Evolutionary conservation across 2,329 filamentous ascomycete genomes (phyloP), one percentile per base, ranked within the genome.

Genomic region (Chaetomium globosum): DNA sequence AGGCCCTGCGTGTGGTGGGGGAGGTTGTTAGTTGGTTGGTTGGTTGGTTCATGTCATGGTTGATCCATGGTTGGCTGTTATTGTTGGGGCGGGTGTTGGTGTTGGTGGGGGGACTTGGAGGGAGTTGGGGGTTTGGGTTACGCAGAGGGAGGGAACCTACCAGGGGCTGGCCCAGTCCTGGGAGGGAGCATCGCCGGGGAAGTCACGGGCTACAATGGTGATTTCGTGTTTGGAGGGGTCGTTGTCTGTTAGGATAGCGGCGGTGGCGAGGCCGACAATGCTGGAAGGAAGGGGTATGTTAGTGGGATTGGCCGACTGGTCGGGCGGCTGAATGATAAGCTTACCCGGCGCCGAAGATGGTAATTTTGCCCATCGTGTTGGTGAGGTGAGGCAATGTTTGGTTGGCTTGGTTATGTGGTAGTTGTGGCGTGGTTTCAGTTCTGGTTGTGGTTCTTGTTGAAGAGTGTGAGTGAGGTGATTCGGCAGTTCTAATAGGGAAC

Each of bases 151-250:
- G 31, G 8, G 7, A 10, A 48, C 55, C 9, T 46, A 57, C 72
- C 72, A 76, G 6, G 74, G 75, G 59, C 73, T 75, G 0, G 74
- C 72, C 74, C 75, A 77, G n/a, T 69, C 68, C 0, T 68, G 62
- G 19, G 63, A 66, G 23, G 70, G 54, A 9, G 60, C 43, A 61
- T 76, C 75, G 4, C 74, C 74, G 13, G 74, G 73, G 33, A 77
- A 68, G 65, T 77, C 67, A 26, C 71, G 67, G 12, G 74, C 76
- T 21, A 75, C 69, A 43, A 77, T 73, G n/a, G 75, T 77, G 19
- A 77, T 65, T 12, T 71, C 66, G 65, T 74, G 33, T 16, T n/a
- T 43, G 26, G 36, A 48, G 16, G 59, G 49, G 70, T 28, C 23
- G 49, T 71, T 55, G 31, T 65, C 55, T 8, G 74, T 68, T 26